Evolutionary conservation across 768 basidiomycete genomes (phyloP), one percentile per base, ranked within the genome.

Genomic region (Obba rivulosa): DNA sequence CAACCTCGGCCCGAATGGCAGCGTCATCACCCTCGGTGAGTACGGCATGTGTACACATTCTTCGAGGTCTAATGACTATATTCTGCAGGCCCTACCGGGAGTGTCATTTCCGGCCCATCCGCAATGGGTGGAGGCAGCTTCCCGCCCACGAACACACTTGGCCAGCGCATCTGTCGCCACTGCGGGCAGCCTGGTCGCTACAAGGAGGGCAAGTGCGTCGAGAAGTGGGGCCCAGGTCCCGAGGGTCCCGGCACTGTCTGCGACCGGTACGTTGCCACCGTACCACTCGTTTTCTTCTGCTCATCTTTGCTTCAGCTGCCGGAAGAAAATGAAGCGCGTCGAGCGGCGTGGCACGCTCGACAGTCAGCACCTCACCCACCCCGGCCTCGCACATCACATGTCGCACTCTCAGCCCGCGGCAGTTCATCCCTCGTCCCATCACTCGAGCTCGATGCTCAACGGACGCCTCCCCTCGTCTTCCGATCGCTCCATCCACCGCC

Each of bases 191-290:
- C 79, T 0, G 87, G 87, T 0, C 70, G 87, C 1, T 90, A 89
- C 68, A 88, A 88, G 68, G 87, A 90, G 18, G 85, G 83, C 8
- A 87, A 87, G 56, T 90, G 87, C 61, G 87, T 90, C 44, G 87
- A 90, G 59, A 90, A 90, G 64, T 90, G 87, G 87, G 87, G 87
- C 1, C 87, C 87, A 20, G 87, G 87, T 3, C 87, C 87, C 41
- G 77, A 83, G 65, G 87, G 87, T 0, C 87, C 87, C 43, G 87
- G 87, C 18, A 90, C 87, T 0, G 87, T 90, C 0, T 90, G 87
- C 59, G 87, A 90, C 70, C 70, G 87, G 77, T 82, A 58, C 54
- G 76, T 67, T 3, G 16, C 13, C 25, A 24, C 48, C 46, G 35
- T 39, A n/a, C n/a, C n/a, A n/a, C n/a, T 47, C 41, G 37, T 3